Evolutionary conservation across 2,329 filamentous ascomycete genomes (phyloP).

Genomic region (Stylonectria norvegica): DNA sequence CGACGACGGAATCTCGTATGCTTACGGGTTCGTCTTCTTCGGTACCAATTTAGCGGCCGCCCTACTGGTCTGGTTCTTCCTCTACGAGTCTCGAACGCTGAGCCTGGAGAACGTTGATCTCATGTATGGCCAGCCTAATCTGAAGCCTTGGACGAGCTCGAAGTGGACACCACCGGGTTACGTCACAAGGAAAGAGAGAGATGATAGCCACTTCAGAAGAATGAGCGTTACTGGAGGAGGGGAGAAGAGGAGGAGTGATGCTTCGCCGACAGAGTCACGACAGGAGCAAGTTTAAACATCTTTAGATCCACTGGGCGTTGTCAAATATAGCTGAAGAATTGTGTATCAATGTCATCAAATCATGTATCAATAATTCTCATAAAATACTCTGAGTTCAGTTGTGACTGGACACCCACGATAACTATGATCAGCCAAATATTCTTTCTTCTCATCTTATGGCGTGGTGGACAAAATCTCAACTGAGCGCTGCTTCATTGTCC

Average conservation of each 20-base stretch:
- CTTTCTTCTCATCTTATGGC: too few species aligned
- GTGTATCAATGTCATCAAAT: too few species aligned
- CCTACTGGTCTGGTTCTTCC: constrained; percentile 64
- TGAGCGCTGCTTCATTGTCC: too few species aligned
- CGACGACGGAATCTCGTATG: constrained; percentile 56
- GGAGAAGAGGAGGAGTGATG: constrained; percentile 15
- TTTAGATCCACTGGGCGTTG: too few species aligned
- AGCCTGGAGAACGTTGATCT: constrained; percentile 70
- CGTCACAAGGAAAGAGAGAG: constrained; percentile 37
- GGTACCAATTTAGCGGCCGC: constrained; percentile 58
- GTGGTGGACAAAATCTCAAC: too few species aligned
- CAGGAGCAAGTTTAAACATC: constrained; percentile 16
- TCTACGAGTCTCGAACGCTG: constrained; percentile 62
- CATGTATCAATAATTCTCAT: too few species aligned
- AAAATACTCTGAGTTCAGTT: too few species aligned
- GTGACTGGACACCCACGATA: too few species aligned
- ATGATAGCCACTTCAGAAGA: constrained; percentile 27
- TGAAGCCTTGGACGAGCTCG: constrained; percentile 60
- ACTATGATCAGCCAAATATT: too few species aligned
- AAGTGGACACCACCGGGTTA: constrained; percentile 51
- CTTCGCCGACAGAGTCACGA: constrained; percentile 16
- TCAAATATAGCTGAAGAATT: too few species aligned
- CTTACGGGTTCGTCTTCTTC: constrained; percentile 64
- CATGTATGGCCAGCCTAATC: constrained; percentile 59
- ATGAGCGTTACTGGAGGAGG: constrained; percentile 9